Evolutionary conservation across 2,329 filamentous ascomycete species (phyloP), one percentile per base, ranked within the genome.

Genomic region (Botryotinia convoluta): DNA sequence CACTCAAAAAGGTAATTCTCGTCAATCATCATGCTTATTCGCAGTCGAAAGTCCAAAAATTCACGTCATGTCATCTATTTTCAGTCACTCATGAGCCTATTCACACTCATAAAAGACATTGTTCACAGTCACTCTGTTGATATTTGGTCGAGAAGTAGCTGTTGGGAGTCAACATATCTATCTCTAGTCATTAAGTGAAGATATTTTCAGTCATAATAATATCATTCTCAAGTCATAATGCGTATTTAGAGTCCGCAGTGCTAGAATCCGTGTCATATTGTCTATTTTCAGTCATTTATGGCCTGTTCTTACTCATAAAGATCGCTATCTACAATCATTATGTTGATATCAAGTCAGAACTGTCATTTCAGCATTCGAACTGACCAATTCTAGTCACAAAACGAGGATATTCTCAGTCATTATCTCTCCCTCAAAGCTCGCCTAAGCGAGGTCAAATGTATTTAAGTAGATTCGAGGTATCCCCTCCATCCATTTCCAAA

Each of bases 1-100:
- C 0, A 48, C 18, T 65, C 42, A 8, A 1, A 14, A 4, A 22
- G 2, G 32, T 48, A 4, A 26, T 22, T 9, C 0, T 26, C 8
- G 1, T 7, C 29, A 2, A 5, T 26, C 29, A 65, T 26, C 12
- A 26, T 64, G n/a, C 14, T 14, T 12, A 26, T 35, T 20, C 32
- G n/a, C 3, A 45, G 10, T 12, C 18, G 8, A 64, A 22, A 45
- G 16, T 35, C 16, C 4, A 42, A 44, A 4, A n/a, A 20, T 7
- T 18, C 10, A 63, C 26, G 4, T 16, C 3, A 32, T 29, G 16
- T 44, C 20, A 16, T 44, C 14, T 5, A 44, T 45, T 22, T 22
- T n/a, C 9, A 22, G 39, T 35, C 18, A 64, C 4, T 45, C 1
- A 1, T 26, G 18, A 35, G 18, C 18, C 9, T 35, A 45, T 32